Conservation (phyloP, 176 grass and related monocot species). For the Carex cristatella region DNA sequence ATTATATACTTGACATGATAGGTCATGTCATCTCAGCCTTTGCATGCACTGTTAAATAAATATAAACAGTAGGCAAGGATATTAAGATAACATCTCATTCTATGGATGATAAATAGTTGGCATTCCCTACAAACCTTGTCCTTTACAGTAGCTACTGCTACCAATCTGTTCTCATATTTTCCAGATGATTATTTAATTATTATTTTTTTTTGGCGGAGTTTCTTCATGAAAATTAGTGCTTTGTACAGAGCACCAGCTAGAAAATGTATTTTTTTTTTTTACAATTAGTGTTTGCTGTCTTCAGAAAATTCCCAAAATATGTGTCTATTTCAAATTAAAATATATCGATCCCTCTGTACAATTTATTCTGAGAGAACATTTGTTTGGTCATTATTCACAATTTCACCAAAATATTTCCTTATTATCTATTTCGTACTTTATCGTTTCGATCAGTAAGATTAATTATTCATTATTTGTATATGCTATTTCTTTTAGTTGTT, state of each 20-base stretch:
- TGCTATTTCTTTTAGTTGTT: not conserved
- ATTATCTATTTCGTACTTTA: not conserved
- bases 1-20: not conserved
- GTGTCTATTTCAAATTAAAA: not conserved
- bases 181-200: not conserved
- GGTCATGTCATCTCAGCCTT: constrained; percentile 7
- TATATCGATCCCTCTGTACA: not conserved
- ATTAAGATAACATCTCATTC: constrained; percentile 10
- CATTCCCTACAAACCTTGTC: not conserved
- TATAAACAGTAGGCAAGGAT: constrained; percentile 17
- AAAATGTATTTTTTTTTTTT: no score
- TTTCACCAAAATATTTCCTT: not conserved
- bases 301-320: not conserved
- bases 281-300: not conserved
- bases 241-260: not conserved
- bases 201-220: not conserved
- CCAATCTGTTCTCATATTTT: not conserved
- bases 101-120: constrained; percentile 1
- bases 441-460: not conserved
- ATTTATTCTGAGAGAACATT: not conserved
- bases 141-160: not conserved
- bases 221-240: not conserved
- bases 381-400: not conserved
- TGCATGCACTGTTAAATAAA: not conserved
- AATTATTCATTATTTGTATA: not conserved